Evolutionary conservation across 257 asterid species (phyloP), one percentile per base, ranked within the genome.

Genomic region (Agastache rugosa): DNA sequence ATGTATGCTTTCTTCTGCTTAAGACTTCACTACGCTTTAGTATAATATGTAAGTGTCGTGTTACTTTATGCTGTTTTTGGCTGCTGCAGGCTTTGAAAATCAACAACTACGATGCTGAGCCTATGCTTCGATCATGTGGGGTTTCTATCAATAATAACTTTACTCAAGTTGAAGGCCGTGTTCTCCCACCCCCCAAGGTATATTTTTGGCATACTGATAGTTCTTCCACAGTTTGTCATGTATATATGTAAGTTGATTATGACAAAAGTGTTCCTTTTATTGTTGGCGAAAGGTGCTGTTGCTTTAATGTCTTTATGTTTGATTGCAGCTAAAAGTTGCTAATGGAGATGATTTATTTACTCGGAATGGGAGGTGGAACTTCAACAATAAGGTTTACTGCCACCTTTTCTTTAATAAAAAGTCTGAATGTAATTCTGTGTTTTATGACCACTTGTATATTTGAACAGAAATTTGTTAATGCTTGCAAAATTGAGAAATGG

Each of bases 311-410:
- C 16, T 22, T 75, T 67, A 25, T 23, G 23, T 75, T 25, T 55
- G 66, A 15, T 73, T 85, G 72, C 91, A 93, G 98, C 78, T 93
- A 66, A 93, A 93, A 81, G 92, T 88, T 2, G 97, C 88, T 20
- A 87, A 87, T 81, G 96, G 96, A 45, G 96, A 87, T 39, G 98
- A 91, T 67, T 66, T 91, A 72, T 87, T 81, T 74, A 79, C 96
- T 34, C 78, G 96, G 5, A 91, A 91, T 71, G 98, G 98, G 12
- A 75, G 98, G 37, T 93, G 98, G 98, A 93, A 93, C 22, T 90
- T 93, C 39, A 91, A 88, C 27, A 83, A 93, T 58, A 93, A 93
- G 97, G 98, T 91, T 4, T 56, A n/a, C 37, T 41, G n/a, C 34
- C 69, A 19, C 29, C 48, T 23, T 81, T 31, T 67, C 72, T 6